A percentile compares a stretch with the other conserved stretches of the same genome.
Conservation (phyloP, 305 asterid species). For the Euphrasia arctica region DNA sequence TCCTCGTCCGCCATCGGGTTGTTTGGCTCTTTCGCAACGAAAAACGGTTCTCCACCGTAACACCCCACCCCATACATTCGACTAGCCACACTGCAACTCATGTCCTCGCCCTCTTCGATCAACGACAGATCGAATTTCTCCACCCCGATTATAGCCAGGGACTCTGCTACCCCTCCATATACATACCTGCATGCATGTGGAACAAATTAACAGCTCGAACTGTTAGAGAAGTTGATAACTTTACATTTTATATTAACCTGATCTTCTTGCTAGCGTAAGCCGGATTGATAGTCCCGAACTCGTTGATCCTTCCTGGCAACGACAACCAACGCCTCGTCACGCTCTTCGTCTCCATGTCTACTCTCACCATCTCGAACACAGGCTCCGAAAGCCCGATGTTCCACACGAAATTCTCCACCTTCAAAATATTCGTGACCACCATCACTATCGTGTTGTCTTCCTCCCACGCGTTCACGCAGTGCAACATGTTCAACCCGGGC, state of each 20-base stretch:
- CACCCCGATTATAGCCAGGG: background rate
- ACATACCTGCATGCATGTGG: background rate
- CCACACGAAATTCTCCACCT: background rate
- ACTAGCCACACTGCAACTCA: background rate
- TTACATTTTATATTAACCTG: background rate
- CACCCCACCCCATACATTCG: background rate
- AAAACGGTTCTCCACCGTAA: background rate
- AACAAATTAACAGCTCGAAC: background rate
- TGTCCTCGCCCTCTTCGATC: background rate
- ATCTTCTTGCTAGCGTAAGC: background rate
- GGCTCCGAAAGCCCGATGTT: background rate
- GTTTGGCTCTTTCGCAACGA: background rate
- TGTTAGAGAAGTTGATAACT: too few relatives aligned
- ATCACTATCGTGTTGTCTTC: background rate
- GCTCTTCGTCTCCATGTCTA: background rate
- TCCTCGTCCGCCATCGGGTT: background rate
- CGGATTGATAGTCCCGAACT: background rate
- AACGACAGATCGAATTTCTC: slow-evolving; percentile 25
- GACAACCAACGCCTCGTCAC: background rate
- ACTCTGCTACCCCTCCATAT: slow-evolving; percentile 10
- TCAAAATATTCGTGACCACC: background rate
- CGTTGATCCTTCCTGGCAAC: background rate
- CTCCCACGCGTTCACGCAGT: slow-evolving; percentile 1
- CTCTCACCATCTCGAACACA: background rate
- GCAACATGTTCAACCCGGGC: slow-evolving; percentile 3